Base-by-base conservation (phyloP, 2,329 filamentous ascomycete species). In the Penicillium italicum region DNA sequence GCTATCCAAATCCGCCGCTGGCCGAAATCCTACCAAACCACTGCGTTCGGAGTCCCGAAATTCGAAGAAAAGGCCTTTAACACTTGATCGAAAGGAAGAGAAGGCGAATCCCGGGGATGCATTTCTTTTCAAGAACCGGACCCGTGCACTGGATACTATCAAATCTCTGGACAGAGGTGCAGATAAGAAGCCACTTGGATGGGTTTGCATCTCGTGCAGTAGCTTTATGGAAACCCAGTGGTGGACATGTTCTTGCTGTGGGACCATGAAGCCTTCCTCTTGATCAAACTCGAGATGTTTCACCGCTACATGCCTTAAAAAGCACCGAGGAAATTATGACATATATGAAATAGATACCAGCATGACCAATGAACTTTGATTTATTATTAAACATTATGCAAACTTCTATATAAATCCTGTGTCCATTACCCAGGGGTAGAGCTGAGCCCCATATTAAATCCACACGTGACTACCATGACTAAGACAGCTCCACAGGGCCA, bases 171-270 rank as follows among this genome's bases (percentile, higher is more conserved):
- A 79, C 36, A 72, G 73, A 22, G 75, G 75, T 24, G 70, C 71
- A n/a, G 73, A 72, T 20, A 75, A 74, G 37, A 72, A 78, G 43
- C 77, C 80, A 2, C 63, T 85, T 20, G 84, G 83, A 1, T 87
- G 85, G 85, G 74, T 79, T 51, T 87, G 85, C 66, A 63, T 74
- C 49, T 70, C 73, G 6, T 87, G 85, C 57, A 81, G 82, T 6
- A 78, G 79, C 0, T 86, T 84, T 57, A 86, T 86, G 82, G 84
- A 86, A 67, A 78, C 77, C 20, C 73, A 83, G 62, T 87, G 83
- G 83, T 86, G 83, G 84, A 85, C 82, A 5, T 87, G 84, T 62
- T 79, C 80, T 14, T 74, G 74, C 11, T 87, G 84, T 67, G 83
- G 84, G 47, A 74, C 70, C 9, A 82, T 86, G 81, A 86, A 86